Evolutionary conservation across 345 rosid species (phyloP).

Genomic region (Dimocarpus longan): DNA sequence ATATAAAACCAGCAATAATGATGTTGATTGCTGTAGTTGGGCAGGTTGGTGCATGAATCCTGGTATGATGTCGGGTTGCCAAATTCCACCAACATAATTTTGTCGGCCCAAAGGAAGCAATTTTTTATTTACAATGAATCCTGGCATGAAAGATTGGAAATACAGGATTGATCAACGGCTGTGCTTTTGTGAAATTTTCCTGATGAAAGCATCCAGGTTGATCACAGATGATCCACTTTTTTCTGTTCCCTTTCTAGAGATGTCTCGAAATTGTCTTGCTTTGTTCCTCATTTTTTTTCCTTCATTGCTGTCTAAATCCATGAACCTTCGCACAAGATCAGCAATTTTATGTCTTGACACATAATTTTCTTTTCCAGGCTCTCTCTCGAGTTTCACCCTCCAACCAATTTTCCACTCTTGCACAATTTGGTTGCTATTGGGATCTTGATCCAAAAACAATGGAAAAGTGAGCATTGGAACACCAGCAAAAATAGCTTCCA

Average conservation of each 20-base stretch:
- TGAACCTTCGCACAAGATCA: neutral
- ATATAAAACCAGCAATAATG: no score
- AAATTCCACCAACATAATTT: no score
- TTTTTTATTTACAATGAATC: neutral
- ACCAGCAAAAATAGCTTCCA: slow-evolving; percentile 28
- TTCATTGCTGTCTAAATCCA: slow-evolving; percentile 16
- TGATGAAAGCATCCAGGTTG: slow-evolving; percentile 25
- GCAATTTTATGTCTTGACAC: slow-evolving; percentile 20
- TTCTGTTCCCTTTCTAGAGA: slow-evolving; percentile 5
- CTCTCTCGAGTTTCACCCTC: neutral
- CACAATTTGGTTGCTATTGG: slow-evolving; percentile 23
- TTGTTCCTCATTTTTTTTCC: slow-evolving; percentile 19
- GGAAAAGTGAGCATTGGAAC: slow-evolving; percentile 35
- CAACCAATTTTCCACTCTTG: slow-evolving; percentile 32
- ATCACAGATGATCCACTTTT: slow-evolving; percentile 21
- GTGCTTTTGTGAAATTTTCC: neutral
- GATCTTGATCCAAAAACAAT: slow-evolving; percentile 26
- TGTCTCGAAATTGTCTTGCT: slow-evolving; percentile 5
- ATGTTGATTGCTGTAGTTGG: no score
- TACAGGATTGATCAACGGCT: neutral
- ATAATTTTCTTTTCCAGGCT: neutral
- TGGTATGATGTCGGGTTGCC: no score
- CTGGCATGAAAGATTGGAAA: neutral
- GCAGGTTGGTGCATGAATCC: no score
- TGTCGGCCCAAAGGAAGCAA: no score